Evolutionary conservation across 495 filamentous ascomycete species (phyloP).

Genomic region (Trichoderma erinaceum): DNA sequence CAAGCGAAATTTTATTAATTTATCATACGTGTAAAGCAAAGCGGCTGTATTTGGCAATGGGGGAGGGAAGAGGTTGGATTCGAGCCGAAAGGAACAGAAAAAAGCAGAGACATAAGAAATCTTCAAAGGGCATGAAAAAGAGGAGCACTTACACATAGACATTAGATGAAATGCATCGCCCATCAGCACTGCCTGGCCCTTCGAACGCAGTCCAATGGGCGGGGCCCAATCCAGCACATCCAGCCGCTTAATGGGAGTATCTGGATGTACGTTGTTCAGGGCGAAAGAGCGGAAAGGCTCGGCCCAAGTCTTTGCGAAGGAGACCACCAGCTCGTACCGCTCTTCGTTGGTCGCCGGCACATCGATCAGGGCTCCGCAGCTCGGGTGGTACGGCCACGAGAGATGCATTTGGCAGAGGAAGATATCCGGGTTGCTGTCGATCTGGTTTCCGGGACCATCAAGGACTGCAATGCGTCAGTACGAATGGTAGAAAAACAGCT

Average conservation of each 20-base stretch:
- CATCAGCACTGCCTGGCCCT: conserved; percentile 43
- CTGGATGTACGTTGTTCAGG: conserved; percentile 36
- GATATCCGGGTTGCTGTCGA: conserved; percentile 13
- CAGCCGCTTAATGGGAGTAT: conserved; percentile 44
- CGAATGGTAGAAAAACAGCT: background rate
- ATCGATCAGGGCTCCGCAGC: conserved; percentile 21
- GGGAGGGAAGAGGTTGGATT: too few species aligned
- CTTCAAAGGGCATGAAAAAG: background rate
- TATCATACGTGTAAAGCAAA: too few species aligned
- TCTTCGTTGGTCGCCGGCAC: conserved; percentile 38
- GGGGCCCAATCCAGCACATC: conserved; percentile 52
- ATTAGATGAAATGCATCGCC: conserved; percentile 61
- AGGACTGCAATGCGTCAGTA: conserved; percentile 23
- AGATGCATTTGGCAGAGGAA: conserved; percentile 45
- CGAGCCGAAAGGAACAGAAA: background rate
- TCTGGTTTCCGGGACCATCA: conserved; percentile 27
- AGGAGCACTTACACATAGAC: conserved; percentile 49
- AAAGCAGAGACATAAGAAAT: background rate
- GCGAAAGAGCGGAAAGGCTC: conserved; percentile 49
- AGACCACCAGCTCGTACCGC: conserved; percentile 46
- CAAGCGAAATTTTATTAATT: background rate
- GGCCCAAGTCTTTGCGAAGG: conserved; percentile 46
- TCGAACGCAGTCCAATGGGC: conserved; percentile 23
- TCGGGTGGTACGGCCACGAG: conserved; percentile 43
- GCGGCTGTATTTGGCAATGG: too few species aligned